Conservation (phyloP, 371 early-diverging fungal species). For the Mortierella sp. region DNA sequence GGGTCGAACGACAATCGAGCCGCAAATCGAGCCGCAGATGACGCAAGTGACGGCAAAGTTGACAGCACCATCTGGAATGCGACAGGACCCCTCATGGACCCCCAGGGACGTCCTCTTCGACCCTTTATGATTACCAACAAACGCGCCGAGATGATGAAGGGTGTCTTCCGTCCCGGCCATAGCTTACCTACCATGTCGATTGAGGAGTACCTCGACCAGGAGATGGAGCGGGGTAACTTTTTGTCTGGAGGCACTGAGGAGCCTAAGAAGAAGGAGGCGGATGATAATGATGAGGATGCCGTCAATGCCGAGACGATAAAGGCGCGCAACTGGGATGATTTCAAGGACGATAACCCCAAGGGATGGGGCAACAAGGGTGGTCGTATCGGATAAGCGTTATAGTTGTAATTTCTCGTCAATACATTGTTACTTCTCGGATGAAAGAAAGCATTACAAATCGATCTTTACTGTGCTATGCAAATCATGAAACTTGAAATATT, state of each 20-base stretch:
- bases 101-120: constrained; percentile 69
- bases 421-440: neutral
- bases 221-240: constrained; percentile 90
- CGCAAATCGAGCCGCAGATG: constrained; percentile 26
- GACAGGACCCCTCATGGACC: constrained; percentile 53
- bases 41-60: constrained; percentile 31
- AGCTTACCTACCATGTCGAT: constrained; percentile 97
- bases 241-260: constrained; percentile 82
- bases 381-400: constrained; percentile 23
- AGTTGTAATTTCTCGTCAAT: neutral
- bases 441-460: no score
- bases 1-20: constrained; percentile 51
- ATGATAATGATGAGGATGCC: constrained; percentile 88
- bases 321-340: constrained; percentile 92
- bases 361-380: constrained; percentile 88
- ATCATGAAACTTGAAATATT: no score
- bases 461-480: no score
- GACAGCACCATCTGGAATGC: constrained; percentile 44
- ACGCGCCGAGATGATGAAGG: constrained; percentile 77
- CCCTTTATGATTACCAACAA: constrained; percentile 93
- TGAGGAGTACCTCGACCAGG: constrained; percentile 93
- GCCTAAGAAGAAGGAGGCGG: constrained; percentile 73
- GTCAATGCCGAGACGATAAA: constrained; percentile 87
- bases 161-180: constrained; percentile 91
- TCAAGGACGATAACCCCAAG: constrained; percentile 91